Evolutionary conservation across 1,139 yeast species (phyloP).

Genomic region (Pichia sp.): DNA sequence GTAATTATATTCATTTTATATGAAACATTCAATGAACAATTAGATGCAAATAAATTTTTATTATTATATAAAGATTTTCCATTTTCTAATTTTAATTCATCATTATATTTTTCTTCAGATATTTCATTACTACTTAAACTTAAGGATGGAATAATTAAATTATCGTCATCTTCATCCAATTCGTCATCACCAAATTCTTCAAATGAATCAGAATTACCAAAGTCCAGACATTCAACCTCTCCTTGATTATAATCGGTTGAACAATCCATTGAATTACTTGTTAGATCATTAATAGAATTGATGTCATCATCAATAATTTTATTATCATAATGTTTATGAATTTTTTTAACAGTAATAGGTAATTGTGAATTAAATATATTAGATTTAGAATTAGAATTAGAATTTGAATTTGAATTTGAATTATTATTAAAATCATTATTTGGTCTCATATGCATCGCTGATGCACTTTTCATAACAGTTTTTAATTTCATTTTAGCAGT

Average conservation of each 20-base stretch:
- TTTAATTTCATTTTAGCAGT: conserved; percentile 29
- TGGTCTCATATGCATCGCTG: conserved; percentile 32
- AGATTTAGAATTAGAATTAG: neutral
- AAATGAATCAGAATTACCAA: conserved; percentile 25
- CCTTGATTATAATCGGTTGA: conserved; percentile 22
- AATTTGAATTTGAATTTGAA: neutral
- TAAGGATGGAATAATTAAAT: neutral
- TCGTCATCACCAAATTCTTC: conserved; percentile 20
- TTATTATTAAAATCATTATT: neutral
- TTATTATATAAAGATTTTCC: conserved; percentile 1
- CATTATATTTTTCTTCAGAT: conserved; percentile 4
- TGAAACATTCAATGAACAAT: conserved; percentile 26
- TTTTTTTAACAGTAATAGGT: neutral
- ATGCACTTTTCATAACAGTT: conserved; percentile 35
- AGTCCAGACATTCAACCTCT: conserved; percentile 24
- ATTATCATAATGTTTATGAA: neutral
- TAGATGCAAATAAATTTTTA: conserved; percentile 12
- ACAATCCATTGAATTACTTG: conserved; percentile 14
- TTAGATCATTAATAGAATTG: conserved; percentile 7
- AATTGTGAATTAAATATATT: neutral
- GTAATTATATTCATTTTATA: conserved; percentile 26
- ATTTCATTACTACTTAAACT: neutral
- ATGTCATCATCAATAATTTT: conserved; percentile 4
- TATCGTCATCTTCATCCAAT: conserved; percentile 13
- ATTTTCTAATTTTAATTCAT: neutral